Evolutionary conservation across 805 yeast genomes (phyloP).

Genomic region (Lipomyces sp.): DNA sequence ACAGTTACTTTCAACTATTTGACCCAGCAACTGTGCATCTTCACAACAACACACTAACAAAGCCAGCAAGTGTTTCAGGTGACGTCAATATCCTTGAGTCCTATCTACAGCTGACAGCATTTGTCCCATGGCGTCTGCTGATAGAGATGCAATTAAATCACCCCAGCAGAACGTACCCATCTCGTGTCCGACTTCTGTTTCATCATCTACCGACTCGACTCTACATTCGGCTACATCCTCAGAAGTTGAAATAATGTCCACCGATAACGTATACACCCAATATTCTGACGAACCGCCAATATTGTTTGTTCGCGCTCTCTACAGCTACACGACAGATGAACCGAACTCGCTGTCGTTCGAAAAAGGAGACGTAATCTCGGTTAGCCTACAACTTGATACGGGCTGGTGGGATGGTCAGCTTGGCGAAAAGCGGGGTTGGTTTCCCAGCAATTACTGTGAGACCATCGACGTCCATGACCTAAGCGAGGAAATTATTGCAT

Average conservation of each 20-base stretch:
- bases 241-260: neutral
- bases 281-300: conserved; percentile 17
- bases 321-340: conserved; percentile 76
- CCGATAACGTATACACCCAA: neutral
- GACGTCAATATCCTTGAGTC: neutral
- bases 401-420: conserved; percentile 55
- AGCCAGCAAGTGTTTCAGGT: neutral
- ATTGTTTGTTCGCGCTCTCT: conserved; percentile 73
- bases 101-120: too few species aligned
- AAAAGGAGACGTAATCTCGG: conserved; percentile 47
- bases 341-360: conserved; percentile 55
- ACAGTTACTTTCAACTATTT: neutral
- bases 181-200: conserved; percentile 2
- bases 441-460: conserved; percentile 55
- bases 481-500: conserved; percentile 9
- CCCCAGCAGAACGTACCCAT: neutral
- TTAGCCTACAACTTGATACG: conserved; percentile 48
- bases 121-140: neutral
- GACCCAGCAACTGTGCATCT: neutral
- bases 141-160: neutral
- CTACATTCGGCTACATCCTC: neutral
- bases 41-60: neutral
- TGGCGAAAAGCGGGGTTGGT: conserved; percentile 50
- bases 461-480: conserved; percentile 40
- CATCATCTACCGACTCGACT: conserved; percentile 3